Base-by-base conservation (phyloP, 1,284 basidiomycete genomes). In the Cryptococcus neoformans region DNA sequence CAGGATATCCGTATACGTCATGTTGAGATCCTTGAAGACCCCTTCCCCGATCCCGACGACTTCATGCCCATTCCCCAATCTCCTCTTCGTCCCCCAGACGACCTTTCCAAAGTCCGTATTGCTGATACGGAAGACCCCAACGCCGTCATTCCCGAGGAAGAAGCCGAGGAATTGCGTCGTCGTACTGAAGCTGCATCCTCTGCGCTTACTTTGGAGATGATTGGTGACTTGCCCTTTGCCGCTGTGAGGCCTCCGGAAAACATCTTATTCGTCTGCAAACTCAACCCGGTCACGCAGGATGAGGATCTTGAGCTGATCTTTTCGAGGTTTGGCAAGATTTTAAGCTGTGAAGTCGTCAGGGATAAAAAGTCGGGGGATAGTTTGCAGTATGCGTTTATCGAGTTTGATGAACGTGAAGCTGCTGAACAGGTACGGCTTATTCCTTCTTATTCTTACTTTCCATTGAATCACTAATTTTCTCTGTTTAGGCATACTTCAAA, bases 231-330 rank as follows among this genome's bases (percentile, higher is more conserved):
- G 53, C 96, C 96, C 0, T 98, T 99, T 71, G 96, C 95, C 16
- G 95, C 97, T 68, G 92, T 99, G 44, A 85, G 93, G 44, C 96
- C 96, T 0, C 95, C 95, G 0, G 95, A 99, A 78, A 99, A 99
- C 77, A 93, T 99, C 44, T 80, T 99, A 11, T 99, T 99, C 76
- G 94, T 99, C 16, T 98, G 95, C 86, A 98, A 99, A 75, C 83
- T 99, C 63, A 99, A 99, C 72, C 86, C 92, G 11, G 93, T 97
- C 36, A 98, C 94, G 17, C 82, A 89, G 55, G 92, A 94, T 72
- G 95, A 98, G 69, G 96, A 99, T 77, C 80, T 99, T 46, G 94
- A 99, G 73, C 84, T 99, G 52, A 99, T 99, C 60, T 99, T 99
- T 73, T 92, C 89, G 41, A 82, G 96, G 21, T 99, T 99, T 69